Evolutionary conservation across 805 yeast genomes (phyloP).

Genomic region (Priceomyces haplophilus): DNA sequence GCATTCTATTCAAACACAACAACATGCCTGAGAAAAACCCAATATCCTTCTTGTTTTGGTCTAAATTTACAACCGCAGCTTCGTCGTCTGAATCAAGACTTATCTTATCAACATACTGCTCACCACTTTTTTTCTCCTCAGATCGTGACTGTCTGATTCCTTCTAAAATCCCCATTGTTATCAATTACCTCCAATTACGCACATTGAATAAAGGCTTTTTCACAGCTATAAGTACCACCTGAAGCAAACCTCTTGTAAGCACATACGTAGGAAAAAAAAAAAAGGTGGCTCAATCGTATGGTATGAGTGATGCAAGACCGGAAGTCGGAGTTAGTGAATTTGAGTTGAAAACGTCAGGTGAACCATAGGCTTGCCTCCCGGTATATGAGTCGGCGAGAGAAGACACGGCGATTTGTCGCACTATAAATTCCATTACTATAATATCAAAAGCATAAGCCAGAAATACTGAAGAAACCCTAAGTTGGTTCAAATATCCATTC

Average conservation of each 20-base stretch:
- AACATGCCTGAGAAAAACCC: conserved; percentile 45
- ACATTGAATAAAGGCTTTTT: not conserved
- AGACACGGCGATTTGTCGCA: too few species aligned
- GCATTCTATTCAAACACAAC: conserved; percentile 62
- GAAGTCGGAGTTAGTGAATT: not conserved
- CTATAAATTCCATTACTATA: too few species aligned
- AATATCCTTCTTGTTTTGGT: conserved; percentile 43
- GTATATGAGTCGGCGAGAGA: too few species aligned
- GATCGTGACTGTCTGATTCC: not conserved
- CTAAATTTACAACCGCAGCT: conserved; percentile 36
- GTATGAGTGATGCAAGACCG: not conserved
- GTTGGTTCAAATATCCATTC: too few species aligned
- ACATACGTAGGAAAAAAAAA: not conserved
- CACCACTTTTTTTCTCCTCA: not conserved
- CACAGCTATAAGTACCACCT: not conserved
- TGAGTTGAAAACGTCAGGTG: not conserved
- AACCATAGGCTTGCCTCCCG: not conserved
- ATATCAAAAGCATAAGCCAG: too few species aligned
- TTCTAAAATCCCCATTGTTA: not conserved
- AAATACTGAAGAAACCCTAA: too few species aligned
- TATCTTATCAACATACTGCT: not conserved
- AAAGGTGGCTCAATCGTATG: not conserved
- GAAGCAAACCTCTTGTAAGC: not conserved
- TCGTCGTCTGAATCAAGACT: conserved; percentile 14
- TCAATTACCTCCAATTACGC: not conserved